These are phyloP conservation scores for Citrullus mucosospermus DNA, from an alignment of 306 rosid species.

Conservation along the genomic window DNA sequence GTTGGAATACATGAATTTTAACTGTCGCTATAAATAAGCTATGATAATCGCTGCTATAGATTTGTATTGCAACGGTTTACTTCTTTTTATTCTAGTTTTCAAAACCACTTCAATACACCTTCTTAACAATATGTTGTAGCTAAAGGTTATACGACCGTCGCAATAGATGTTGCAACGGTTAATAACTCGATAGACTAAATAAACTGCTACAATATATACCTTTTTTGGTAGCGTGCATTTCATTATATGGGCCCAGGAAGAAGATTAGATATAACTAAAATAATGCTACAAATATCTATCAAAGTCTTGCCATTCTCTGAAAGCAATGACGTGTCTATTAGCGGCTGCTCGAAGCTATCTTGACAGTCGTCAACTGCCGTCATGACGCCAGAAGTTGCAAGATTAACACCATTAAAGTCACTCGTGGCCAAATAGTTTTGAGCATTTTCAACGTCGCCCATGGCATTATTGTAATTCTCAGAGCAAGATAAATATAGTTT, in stretches of 20 bases:
- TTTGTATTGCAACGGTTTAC: too few species aligned
- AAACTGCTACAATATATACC: too few species aligned
- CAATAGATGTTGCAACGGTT: too few species aligned
- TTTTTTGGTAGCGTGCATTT: not conserved
- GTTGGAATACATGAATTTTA: too few species aligned
- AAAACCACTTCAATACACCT: too few species aligned
- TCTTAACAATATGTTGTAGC: too few species aligned
- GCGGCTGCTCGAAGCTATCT: not conserved
- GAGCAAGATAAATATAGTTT: not conserved
- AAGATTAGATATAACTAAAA: not conserved
- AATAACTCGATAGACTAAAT: too few species aligned
- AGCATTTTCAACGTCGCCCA: not conserved
- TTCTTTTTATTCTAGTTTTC: too few species aligned
- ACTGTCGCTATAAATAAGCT: too few species aligned
- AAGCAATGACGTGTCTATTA: not conserved
- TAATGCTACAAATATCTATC: not conserved
- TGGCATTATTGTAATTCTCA: not conserved
- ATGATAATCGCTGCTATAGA: too few species aligned
- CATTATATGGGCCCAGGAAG: not conserved
- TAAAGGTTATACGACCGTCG: too few species aligned
- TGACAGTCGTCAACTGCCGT: not conserved
- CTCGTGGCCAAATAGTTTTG: not conserved
- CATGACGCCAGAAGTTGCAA: not conserved
- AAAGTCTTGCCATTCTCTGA: not conserved
- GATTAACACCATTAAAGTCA: not conserved